Base-by-base conservation (phyloP, 108 stramenopile species). In the Schizochytrium sp. region DNA sequence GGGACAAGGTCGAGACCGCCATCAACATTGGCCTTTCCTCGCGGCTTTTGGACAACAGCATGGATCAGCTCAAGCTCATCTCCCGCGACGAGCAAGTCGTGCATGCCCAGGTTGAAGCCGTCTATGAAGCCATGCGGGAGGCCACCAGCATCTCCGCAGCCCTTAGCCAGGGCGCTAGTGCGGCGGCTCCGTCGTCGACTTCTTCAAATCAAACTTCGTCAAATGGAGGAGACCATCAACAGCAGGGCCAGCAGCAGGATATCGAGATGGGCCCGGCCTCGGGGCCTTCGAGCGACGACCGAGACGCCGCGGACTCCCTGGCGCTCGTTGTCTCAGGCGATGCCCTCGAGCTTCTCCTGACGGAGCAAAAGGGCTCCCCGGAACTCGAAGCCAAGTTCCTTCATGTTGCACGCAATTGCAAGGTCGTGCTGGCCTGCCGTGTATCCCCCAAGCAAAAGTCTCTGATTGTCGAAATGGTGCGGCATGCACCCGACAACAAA, bases 1-100 rank as follows among this genome's bases (percentile, higher is more conserved):
- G 99, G n/a, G 99, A 98, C 91, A 99, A 99, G 89, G 88, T 96
- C 48, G 99, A 99, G 91, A 99, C 99, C 14, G 99, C 99, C 43
- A 95, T 98, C 60, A 98, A 99, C 91, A 99, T 99, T 58, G 99
- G 97, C 41, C 97, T 97, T 90, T 96, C 97, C 16, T 96, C 96
- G 10, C 90, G 95, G 58, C 96, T 99, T 44, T 92, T 99, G n/a
- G 89, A 92, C 44, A 89, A 90, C 87, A 57, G 59, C 21, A 14
- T 93, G 58, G 88, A 90, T 87, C 91, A 93, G 83, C 87, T 92
- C 76, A 83, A 83, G 51, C 76, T 83, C 28, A 51, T 28, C 2
- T 60, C 87, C 34, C 44, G 44, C 34, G 60, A 57, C 28, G n/a
- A 88, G 59, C 55, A 89, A 25, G 58, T 87, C 58, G 87, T 72